Conservation (phyloP, 345 rosid genomes). For the Toxicodendron radicans region DNA sequence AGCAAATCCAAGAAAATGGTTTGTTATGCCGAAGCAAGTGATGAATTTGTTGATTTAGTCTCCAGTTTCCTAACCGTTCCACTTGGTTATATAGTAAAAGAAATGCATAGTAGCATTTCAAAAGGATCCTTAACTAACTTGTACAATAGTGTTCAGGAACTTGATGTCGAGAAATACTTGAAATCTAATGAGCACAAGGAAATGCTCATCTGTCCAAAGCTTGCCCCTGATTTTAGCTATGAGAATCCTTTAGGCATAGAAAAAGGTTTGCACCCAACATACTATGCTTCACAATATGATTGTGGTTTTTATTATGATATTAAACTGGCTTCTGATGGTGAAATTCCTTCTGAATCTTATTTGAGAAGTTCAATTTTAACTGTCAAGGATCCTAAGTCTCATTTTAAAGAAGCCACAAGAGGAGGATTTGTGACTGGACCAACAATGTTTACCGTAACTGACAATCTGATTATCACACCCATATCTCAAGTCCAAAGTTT, state of each 20-base stretch:
- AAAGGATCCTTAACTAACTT: slow-evolving; percentile 17
- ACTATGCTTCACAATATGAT: background rate
- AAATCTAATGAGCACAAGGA: background rate
- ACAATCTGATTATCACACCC: slow-evolving; percentile 19
- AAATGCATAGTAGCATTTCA: background rate
- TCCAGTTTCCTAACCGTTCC: slow-evolving; percentile 36
- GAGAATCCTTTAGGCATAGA: slow-evolving; percentile 5
- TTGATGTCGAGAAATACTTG: slow-evolving; percentile 14
- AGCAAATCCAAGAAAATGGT: slow-evolving; percentile 30
- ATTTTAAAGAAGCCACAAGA: background rate
- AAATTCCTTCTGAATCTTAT: background rate
- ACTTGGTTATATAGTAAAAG: slow-evolving; percentile 19
- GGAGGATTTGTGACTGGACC: slow-evolving; percentile 19
- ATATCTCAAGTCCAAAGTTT: slow-evolving; percentile 13
- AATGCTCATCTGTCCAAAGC: slow-evolving; percentile 22
- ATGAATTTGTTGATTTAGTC: slow-evolving; percentile 30
- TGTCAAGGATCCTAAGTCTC: slow-evolving; percentile 17
- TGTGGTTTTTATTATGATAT: background rate
- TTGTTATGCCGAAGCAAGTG: slow-evolving; percentile 25
- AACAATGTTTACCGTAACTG: slow-evolving; percentile 18
- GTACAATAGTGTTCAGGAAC: slow-evolving; percentile 10
- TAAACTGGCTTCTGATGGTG: background rate
- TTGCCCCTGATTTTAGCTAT: slow-evolving; percentile 16
- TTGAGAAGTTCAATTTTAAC: background rate
- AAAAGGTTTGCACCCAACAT: background rate